Conservation (phyloP, 805 yeast species). For the Starmerella potacharoeniae region DNA sequence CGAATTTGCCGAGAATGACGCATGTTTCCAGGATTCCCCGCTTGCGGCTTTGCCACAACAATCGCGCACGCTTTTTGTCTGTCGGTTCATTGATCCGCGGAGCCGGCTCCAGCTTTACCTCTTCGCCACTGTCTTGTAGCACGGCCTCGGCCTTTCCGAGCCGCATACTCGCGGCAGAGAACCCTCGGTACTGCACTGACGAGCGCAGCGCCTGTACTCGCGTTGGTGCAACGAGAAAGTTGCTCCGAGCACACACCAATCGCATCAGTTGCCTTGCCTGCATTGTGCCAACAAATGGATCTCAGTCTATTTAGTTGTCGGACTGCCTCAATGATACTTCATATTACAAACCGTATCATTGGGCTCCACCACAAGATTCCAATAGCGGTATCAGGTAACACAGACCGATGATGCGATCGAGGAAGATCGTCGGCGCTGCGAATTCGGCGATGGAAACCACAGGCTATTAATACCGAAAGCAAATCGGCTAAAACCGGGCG, state of each 20-base stretch:
- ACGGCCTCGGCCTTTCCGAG: constrained; percentile 11
- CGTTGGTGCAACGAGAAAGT: too few species aligned
- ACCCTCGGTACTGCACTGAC: not conserved
- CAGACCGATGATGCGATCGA: too few species aligned
- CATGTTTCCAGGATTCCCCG: constrained; percentile 94
- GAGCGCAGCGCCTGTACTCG: not conserved
- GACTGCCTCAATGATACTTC: too few species aligned
- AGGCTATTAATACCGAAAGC: too few species aligned
- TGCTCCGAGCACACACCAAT: not conserved
- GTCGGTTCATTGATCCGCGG: constrained; percentile 61
- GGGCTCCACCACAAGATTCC: too few species aligned
- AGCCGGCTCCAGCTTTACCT: constrained; percentile 62
- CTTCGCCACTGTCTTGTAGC: constrained; percentile 11
- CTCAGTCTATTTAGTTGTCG: not conserved
- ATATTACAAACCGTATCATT: too few species aligned
- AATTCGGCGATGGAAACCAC: too few species aligned
- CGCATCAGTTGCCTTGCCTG: not conserved
- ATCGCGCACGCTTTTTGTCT: constrained; percentile 71
- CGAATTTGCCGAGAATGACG: constrained; percentile 70
- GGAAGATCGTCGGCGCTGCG: too few species aligned
- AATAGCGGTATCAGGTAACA: too few species aligned
- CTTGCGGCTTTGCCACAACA: constrained; percentile 83
- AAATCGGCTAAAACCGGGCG: too few species aligned
- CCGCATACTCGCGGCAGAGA: not conserved
- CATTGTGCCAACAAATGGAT: not conserved